Conservation (phyloP, 2,329 filamentous ascomycete genomes). For the Aurifilum marmelostoma region DNA sequence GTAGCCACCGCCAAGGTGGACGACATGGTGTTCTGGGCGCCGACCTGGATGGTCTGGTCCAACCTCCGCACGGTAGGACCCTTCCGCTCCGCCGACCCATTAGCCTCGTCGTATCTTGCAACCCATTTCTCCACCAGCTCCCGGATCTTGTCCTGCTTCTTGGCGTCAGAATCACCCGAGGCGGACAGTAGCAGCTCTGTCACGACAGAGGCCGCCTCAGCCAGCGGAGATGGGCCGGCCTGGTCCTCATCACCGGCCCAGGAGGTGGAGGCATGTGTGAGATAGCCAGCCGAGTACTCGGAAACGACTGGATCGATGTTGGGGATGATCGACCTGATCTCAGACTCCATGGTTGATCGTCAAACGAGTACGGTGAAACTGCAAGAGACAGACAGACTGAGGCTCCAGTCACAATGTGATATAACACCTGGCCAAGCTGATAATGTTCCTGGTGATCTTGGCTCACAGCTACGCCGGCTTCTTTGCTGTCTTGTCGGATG, state of each 20-base stretch:
- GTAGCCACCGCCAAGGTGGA: conserved; percentile 88
- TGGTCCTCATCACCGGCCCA: conserved; percentile 72
- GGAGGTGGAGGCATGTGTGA: conserved; percentile 87
- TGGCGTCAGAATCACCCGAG: conserved; percentile 76
- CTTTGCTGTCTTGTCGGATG: background rate
- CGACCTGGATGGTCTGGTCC: conserved; percentile 93
- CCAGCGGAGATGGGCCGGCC: conserved; percentile 72
- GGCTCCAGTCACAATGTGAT: background rate
- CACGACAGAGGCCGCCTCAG: conserved; percentile 81
- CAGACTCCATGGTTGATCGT: conserved; percentile 70
- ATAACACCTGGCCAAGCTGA: background rate
- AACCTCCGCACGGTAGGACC: conserved; percentile 81
- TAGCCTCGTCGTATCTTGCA: conserved; percentile 73
- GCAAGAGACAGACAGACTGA: background rate
- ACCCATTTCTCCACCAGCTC: conserved; percentile 90
- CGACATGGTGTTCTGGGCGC: conserved; percentile 92
- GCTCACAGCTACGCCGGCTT: background rate
- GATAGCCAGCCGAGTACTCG: conserved; percentile 91
- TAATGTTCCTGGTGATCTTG: background rate
- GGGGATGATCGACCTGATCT: conserved; percentile 82
- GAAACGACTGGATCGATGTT: conserved; percentile 87
- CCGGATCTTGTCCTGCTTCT: conserved; percentile 77
- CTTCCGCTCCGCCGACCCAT: conserved; percentile 71
- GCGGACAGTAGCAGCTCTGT: conserved; percentile 91
- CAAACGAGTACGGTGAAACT: background rate